Base-by-base conservation (phyloP, 2,329 filamentous ascomycete species). In the Incumbomyces delicatus region DNA sequence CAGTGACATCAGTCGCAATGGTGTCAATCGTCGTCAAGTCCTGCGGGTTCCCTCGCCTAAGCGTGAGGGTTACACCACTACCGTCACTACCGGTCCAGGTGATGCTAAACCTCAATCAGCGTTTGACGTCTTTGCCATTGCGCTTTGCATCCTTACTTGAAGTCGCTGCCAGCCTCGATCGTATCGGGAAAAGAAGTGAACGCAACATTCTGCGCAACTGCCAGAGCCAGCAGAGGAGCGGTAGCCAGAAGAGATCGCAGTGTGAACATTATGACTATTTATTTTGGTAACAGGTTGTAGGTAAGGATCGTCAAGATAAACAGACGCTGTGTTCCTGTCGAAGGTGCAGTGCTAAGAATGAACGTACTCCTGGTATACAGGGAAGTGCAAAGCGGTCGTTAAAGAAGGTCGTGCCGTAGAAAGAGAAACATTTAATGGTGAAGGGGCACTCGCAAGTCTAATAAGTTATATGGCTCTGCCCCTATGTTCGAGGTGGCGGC, bases 111-210 rank as follows among this genome's bases (percentile, higher is more conserved):
- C 18, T 4, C 11, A 17, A 18, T 52, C 34, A 50, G 47, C 32
- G 8, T 32, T 36, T 20, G 20, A n/a, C 13, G 27, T 37, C n/a
- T 30, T 6, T 37, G 16, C 27, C 39, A 18, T 30, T 31, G 12
- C 22, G 12, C 30, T 13, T 34, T 7, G 1, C 34, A 8, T 30
- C 40, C 48, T 33, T 17, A 53, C 50, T 56, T 56, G 40, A 52
- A 54, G 30, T 44, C 64, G 56, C 74, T 58, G 40, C 77, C 77
- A 45, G 70, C 68, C 41, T 65, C 58, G 44, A 78, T 63, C 40
- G 65, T 60, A 27, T 61, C 60, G 8, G 75, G 73, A 56, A 73
- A 71, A 36, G 67, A 64, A 51, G 75, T 77, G 65, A 77, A 80
- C 51, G 64, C 60, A 41, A 77, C 46, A 7, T 45, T 56, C 50